Conservation (phyloP, 495 filamentous ascomycete species). For the Xylaria nigripes region DNA sequence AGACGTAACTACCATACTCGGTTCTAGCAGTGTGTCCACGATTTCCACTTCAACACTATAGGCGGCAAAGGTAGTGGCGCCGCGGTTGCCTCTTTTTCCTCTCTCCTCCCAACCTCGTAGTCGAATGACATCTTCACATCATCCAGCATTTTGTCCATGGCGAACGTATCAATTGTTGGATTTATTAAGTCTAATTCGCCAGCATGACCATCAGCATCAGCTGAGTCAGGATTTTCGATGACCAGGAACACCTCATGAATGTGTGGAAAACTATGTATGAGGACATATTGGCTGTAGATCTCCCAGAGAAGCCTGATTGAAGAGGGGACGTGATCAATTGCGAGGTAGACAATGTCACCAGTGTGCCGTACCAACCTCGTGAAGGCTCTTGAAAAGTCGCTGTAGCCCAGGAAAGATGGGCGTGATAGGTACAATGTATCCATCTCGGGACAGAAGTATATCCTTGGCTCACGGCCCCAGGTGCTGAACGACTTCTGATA, state of each 20-base stretch:
- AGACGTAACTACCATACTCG: not conserved
- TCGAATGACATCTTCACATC: slow-evolving; percentile 34
- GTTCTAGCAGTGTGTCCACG: slow-evolving; percentile 2
- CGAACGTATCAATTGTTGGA: slow-evolving; percentile 24
- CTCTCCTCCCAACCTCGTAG: slow-evolving; percentile 28
- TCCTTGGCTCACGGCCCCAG: slow-evolving; percentile 18
- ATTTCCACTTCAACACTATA: slow-evolving; percentile 21
- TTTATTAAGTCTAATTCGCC: slow-evolving; percentile 8
- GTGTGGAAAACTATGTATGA: slow-evolving; percentile 36
- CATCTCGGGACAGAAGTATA: slow-evolving; percentile 38
- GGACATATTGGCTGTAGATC: slow-evolving; percentile 42
- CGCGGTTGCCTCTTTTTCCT: slow-evolving; percentile 15
- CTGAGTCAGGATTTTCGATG: slow-evolving; percentile 9
- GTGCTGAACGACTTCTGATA: slow-evolving; percentile 38
- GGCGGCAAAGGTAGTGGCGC: slow-evolving; percentile 21
- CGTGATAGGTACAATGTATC: slow-evolving; percentile 46
- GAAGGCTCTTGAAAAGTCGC: slow-evolving; percentile 37
- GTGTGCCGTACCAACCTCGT: slow-evolving; percentile 19
- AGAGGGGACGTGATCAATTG: slow-evolving; percentile 41
- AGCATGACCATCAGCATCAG: not conserved
- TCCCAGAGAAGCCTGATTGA: slow-evolving; percentile 45
- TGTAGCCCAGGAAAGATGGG: slow-evolving; percentile 39
- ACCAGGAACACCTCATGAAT: slow-evolving; percentile 37
- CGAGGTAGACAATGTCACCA: slow-evolving; percentile 29
- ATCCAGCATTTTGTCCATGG: slow-evolving; percentile 30